phyloP scores from a whole-genome alignment of 2,329 filamentous ascomycete genomes.

The Aspergillus proliferans region DNA sequence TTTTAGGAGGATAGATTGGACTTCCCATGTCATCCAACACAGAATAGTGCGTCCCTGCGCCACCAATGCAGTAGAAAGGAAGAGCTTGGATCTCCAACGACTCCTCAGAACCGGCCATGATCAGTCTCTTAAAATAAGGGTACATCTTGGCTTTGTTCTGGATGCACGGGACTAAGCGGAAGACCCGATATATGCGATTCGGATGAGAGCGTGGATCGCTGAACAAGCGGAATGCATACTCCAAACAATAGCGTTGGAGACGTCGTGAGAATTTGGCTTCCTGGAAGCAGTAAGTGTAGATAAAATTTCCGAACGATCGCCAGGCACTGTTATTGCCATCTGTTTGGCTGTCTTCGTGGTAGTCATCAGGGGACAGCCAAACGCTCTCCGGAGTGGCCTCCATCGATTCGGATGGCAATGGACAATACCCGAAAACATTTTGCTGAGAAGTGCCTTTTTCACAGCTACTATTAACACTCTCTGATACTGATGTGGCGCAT shows the following conservation, averaged over 20 bases:
- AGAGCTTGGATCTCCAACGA: conserved; percentile 54
- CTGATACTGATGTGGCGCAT: no score
- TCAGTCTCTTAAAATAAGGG: conserved; percentile 30
- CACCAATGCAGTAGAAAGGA: conserved; percentile 62
- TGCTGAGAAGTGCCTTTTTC: no score
- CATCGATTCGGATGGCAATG: no score
- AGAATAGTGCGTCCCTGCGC: conserved; percentile 61
- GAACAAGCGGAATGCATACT: conserved; percentile 57
- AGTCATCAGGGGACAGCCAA: no score
- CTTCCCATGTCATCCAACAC: conserved; percentile 32
- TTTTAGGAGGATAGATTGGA: conserved; percentile 22
- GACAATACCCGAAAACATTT: no score
- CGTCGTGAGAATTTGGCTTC: conserved; percentile 66
- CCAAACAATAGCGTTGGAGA: conserved; percentile 60
- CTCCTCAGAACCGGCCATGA: conserved; percentile 38
- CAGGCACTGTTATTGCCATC: no score
- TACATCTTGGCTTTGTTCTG: conserved; percentile 37
- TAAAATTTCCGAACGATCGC: neutral
- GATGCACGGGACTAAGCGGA: conserved; percentile 64
- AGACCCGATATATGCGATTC: conserved; percentile 50
- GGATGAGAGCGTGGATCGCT: conserved; percentile 41
- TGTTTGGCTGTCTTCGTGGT: no score
- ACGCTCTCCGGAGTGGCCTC: no score
- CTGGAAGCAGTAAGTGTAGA: conserved; percentile 52
- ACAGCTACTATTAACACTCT: no score